Evolutionary conservation across 257 asterid species (phyloP), one percentile per base, ranked within the genome.

Genomic region (Solanum bulbocastanum): DNA sequence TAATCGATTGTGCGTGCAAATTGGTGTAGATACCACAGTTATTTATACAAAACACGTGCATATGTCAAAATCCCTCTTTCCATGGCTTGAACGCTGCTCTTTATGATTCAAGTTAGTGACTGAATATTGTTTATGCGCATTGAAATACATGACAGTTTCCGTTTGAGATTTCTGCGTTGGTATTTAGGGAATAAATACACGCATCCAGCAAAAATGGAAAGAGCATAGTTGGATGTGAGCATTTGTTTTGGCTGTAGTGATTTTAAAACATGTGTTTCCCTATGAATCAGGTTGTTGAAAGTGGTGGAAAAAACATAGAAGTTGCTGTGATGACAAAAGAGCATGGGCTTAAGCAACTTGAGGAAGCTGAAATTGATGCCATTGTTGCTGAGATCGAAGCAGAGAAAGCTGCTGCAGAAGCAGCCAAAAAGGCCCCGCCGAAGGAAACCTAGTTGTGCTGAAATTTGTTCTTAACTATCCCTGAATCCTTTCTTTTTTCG

Each of bases 291-390:
- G 99, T 95, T 83, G 99, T 96, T 73, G 99, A 96, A 92, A 94
- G 98, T 81, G 99, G 98, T 33, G 99, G 99, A 88, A 97, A 95
- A 94, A 97, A 97, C 93, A 94, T 97, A 23, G 99, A 97, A 92
- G 98, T 95, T 75, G 99, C 98, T 65, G 97, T 96, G 56, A 96
- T 96, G 98, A 96, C 98, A 8, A 95, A 92, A 89, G 96, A 95
- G 60, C 88, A 89, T 23, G 99, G 98, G 83, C 91, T 95, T 88
- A 90, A 82, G 84, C 98, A 95, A 89, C 98, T 96, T 68, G 99
- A 96, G 88, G 99, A 96, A 93, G 96, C 95, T 87, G 99, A 96
- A 87, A 96, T 95, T 10, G 99, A 96, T 87, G 97, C 94, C 75
- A 89, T 96, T 89, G 99, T 93, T 88, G 97, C 95, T 10, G 98